Conservation (phyloP, 2,329 filamentous ascomycete genomes). For the Fusarium foetens region DNA sequence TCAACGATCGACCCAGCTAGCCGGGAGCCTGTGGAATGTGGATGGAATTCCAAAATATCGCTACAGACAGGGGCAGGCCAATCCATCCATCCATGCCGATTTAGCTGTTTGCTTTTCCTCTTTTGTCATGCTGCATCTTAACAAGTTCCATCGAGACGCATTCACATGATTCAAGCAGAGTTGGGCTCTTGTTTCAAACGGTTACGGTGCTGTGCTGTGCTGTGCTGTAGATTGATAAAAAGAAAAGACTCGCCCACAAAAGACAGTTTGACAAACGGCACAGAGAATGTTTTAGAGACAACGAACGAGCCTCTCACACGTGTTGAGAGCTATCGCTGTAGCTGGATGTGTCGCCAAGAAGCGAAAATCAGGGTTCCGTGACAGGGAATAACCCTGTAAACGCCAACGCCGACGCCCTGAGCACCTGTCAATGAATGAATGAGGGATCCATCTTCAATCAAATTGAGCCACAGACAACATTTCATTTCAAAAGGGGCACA, state of each 20-base stretch:
- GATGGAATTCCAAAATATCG: conserved; percentile 30
- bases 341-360: conserved; percentile 9
- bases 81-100: neutral
- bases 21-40: conserved; percentile 33
- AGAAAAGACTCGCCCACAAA: neutral
- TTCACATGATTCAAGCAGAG: conserved; percentile 19
- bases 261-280: neutral
- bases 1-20: conserved; percentile 23
- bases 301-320: conserved; percentile 12
- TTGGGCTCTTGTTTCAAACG: neutral
- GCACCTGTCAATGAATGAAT: neutral
- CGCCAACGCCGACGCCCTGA: conserved; percentile 4
- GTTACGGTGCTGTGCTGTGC: neutral
- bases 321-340: conserved; percentile 5
- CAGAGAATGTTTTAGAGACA: neutral
- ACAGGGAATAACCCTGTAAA: conserved; percentile 19
- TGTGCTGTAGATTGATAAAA: neutral
- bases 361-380: conserved; percentile 16
- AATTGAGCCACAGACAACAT: neutral
- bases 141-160: conserved; percentile 8
- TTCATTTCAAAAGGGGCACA: conserved; percentile 15
- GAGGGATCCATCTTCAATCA: conserved; percentile 23
- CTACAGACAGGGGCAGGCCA: conserved; percentile 30
- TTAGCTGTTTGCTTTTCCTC: conserved; percentile 12
- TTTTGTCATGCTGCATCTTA: conserved; percentile 25